Conservation (phyloP, 352 stramenopile genomes). For the Phytophthora europaea region DNA sequence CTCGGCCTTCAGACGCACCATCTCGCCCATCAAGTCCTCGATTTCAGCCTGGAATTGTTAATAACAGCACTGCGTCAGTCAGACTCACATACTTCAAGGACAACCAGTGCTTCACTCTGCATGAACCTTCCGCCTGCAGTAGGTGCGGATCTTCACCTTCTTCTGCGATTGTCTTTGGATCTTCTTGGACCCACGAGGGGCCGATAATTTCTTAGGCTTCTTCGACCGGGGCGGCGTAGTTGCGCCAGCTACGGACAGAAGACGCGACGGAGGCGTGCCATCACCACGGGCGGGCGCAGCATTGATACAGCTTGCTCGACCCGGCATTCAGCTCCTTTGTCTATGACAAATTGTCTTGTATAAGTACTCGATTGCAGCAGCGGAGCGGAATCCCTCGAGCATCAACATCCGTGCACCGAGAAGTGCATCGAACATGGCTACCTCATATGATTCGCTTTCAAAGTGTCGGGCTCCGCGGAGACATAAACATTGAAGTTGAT, state of each 20-base stretch:
- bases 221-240: conserved; percentile 14
- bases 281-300: background rate
- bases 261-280: conserved; percentile 2
- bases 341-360: too few relatives aligned
- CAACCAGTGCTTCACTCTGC: background rate
- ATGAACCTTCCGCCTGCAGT: conserved; percentile 31
- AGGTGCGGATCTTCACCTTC: conserved; percentile 34
- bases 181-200: conserved; percentile 1
- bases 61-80: background rate
- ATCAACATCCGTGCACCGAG: conserved; percentile 15
- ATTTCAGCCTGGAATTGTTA: conserved; percentile 25
- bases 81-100: background rate
- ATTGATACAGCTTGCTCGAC: background rate
- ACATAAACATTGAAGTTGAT: conserved; percentile 35
- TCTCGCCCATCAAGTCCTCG: conserved; percentile 27
- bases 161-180: conserved; percentile 1
- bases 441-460: conserved; percentile 18
- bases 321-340: background rate
- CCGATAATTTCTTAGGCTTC: background rate
- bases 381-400: conserved; percentile 4
- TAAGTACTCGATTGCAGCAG: background rate
- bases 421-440: conserved; percentile 6
- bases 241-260: background rate
- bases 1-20: conserved; percentile 26
- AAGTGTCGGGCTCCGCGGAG: background rate